These are phyloP conservation scores for Emmonsia crescens DNA, from an alignment of 2,329 filamentous ascomycete genomes.

Conservation along the genomic window DNA sequence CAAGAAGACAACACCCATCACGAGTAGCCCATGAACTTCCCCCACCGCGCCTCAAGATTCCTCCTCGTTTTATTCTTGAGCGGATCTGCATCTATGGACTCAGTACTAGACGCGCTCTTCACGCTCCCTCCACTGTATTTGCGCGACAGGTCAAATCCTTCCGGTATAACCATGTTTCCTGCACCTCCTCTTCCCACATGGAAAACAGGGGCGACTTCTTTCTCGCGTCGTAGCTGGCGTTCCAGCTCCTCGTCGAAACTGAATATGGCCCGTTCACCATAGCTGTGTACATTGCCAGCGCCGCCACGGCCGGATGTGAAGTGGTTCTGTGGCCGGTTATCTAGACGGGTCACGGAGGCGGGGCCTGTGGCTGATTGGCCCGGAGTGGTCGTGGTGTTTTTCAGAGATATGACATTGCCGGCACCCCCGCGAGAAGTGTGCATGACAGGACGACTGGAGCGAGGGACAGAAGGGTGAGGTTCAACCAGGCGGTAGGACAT, in stretches of 20 bases:
- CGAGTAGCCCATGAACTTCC: conserved; percentile 28
- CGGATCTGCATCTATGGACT: conserved; percentile 23
- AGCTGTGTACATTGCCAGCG: conserved; percentile 44
- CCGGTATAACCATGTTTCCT: conserved; percentile 39
- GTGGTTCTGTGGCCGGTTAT: conserved; percentile 30
- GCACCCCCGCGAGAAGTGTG: conserved; percentile 48
- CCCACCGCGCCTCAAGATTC: conserved; percentile 31
- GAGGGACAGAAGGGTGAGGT: conserved; percentile 44
- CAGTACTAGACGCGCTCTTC: conserved; percentile 20
- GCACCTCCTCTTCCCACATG: conserved; percentile 53
- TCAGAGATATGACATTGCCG: conserved; percentile 47
- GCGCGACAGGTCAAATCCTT: neutral
- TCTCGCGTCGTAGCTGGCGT: conserved; percentile 42
- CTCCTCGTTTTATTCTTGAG: conserved; percentile 27
- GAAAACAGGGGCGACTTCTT: conserved; percentile 49
- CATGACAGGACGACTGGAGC: conserved; percentile 40
- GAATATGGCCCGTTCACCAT: conserved; percentile 49
- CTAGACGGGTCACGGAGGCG: conserved; percentile 42
- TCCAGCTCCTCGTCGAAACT: conserved; percentile 57
- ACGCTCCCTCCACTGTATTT: conserved; percentile 1
- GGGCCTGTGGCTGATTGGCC: conserved; percentile 33
- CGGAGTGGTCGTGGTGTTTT: conserved; percentile 41
- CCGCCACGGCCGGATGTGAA: conserved; percentile 44
- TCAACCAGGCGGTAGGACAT: conserved; percentile 46
- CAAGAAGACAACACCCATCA: conserved; percentile 7